These are phyloP conservation scores for Aphelidium insulamus DNA, from an alignment of 371 early-diverging fungal genomes.

Conservation along the genomic window DNA sequence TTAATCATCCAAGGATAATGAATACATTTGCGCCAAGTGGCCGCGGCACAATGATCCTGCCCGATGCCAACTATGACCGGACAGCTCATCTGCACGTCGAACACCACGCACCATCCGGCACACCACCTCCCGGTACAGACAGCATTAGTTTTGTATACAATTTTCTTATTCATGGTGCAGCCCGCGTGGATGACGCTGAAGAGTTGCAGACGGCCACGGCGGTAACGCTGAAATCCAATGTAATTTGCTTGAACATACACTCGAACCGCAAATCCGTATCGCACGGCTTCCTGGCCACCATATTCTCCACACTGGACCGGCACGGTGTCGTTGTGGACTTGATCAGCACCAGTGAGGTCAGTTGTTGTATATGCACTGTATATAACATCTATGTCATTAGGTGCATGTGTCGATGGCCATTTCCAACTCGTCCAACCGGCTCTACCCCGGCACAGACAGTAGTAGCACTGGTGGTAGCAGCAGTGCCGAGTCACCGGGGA, in stretches of 20 bases:
- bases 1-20: too few species aligned
- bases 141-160: too few species aligned
- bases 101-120: constrained; percentile 1
- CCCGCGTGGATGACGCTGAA: background rate
- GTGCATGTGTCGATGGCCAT: constrained; percentile 91
- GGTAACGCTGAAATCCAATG: constrained; percentile 87
- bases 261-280: constrained; percentile 82
- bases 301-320: constrained; percentile 68
- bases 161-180: too few species aligned
- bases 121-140: too few species aligned
- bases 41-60: constrained; percentile 78
- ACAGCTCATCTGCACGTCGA: too few species aligned
- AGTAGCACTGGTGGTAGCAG: too few species aligned
- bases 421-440: background rate
- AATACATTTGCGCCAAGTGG: constrained; percentile 84
- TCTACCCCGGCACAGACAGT: too few species aligned
- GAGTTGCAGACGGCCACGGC: constrained; percentile 40
- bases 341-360: constrained; percentile 85
- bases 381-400: too few species aligned
- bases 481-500: too few species aligned
- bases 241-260: constrained; percentile 77
- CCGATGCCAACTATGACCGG: too few species aligned
- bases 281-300: constrained; percentile 85
- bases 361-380: too few species aligned
- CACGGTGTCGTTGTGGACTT: constrained; percentile 82